Evolutionary conservation across 1,139 yeast genomes (phyloP).

Genomic region (Arxiozyma bovina): DNA sequence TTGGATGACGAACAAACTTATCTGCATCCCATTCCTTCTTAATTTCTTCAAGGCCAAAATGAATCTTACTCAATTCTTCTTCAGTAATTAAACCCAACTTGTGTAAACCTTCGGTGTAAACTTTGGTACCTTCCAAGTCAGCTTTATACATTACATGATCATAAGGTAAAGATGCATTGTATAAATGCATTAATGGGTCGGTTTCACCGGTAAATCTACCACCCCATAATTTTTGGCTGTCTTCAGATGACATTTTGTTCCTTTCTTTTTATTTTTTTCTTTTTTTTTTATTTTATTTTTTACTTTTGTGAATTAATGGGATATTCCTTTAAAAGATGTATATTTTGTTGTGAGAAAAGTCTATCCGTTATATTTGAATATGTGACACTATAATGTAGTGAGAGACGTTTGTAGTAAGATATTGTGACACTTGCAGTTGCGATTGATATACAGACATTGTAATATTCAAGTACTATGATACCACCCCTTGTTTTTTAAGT

Average conservation of each 20-base stretch:
- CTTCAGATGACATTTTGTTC: constrained; percentile 28
- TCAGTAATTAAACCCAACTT: constrained; percentile 65
- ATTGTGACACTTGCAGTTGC: not conserved
- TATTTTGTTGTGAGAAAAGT: too few species aligned
- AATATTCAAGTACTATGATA: not conserved
- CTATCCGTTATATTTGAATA: not conserved
- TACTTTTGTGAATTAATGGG: too few species aligned
- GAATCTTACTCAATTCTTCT: constrained; percentile 70
- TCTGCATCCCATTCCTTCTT: constrained; percentile 73
- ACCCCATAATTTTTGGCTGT: constrained; percentile 74
- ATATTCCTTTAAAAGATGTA: too few species aligned
- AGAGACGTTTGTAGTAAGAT: not conserved
- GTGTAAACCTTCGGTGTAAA: constrained; percentile 78
- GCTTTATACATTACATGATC: constrained; percentile 92
- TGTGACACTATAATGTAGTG: not conserved
- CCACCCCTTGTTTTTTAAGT: not conserved
- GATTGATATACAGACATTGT: not conserved
- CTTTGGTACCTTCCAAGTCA: constrained; percentile 87
- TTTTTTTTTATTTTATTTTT: not conserved
- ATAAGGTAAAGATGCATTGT: constrained; percentile 93
- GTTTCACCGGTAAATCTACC: constrained; percentile 97
- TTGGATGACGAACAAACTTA: constrained; percentile 71
- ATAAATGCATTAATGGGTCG: constrained; percentile 93
- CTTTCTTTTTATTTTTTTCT: not conserved
- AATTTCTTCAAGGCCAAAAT: constrained; percentile 65